phyloP scores from a whole-genome alignment of 441 rosid genomes.

The Theobroma grandiflorum region DNA sequence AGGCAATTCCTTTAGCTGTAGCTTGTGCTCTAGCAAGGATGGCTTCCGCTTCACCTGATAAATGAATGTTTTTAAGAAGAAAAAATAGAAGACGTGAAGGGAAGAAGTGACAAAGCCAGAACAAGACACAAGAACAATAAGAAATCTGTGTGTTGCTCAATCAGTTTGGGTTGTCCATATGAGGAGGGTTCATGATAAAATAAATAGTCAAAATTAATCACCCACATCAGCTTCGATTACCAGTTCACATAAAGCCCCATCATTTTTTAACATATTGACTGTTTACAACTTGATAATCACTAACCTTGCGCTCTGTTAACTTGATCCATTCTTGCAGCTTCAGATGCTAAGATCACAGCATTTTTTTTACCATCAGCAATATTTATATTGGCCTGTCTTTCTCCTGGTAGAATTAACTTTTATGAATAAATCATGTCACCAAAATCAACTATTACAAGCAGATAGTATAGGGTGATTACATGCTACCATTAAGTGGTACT shows the following conservation, averaged over 20 bases:
- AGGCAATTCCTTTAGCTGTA: slow-evolving; percentile 73
- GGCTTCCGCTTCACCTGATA: slow-evolving; percentile 94
- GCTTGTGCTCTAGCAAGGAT: slow-evolving; percentile 87
- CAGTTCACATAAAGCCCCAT: background rate
- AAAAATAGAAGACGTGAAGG: background rate
- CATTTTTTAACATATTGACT: background rate
- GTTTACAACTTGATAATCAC: slow-evolving; percentile 28
- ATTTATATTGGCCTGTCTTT: slow-evolving; percentile 89
- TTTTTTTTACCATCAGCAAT: slow-evolving; percentile 86
- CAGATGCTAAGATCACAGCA: slow-evolving; percentile 36
- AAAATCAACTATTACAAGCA: background rate
- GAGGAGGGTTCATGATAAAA: slow-evolving; percentile 11
- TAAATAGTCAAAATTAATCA: background rate
- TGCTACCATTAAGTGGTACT: background rate
- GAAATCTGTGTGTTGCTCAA: background rate
- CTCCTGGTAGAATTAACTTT: slow-evolving; percentile 61
- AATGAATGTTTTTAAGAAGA: slow-evolving; percentile 2
- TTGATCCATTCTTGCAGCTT: slow-evolving; percentile 24
- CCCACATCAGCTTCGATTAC: background rate
- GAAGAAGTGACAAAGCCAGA: background rate
- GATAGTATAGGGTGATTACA: background rate
- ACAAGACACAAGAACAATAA: background rate
- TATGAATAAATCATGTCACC: slow-evolving; percentile 23
- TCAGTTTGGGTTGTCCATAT: background rate
- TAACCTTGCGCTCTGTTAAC: slow-evolving; percentile 74